phyloP scores from a whole-genome alignment of 495 filamentous ascomycete genomes.

The Jackrogersella multiformis region DNA sequence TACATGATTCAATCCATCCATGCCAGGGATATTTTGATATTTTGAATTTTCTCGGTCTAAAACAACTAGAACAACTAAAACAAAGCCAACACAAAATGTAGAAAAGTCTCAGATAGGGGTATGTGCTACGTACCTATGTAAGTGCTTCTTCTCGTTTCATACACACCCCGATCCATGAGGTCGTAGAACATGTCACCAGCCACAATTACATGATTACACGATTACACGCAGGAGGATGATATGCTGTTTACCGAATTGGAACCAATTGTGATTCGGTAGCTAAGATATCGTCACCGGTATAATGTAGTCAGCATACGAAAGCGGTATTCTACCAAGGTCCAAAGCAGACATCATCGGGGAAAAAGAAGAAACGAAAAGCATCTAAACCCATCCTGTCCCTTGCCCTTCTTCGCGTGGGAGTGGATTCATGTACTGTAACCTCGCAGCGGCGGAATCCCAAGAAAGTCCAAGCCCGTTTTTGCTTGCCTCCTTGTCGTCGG shows the following conservation, averaged over 20 bases:
- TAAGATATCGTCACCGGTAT: no score
- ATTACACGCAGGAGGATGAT: slow-evolving; percentile 33
- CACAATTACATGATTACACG: slow-evolving; percentile 38
- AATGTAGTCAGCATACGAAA: slow-evolving; percentile 7
- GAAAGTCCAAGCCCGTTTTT: slow-evolving; percentile 20
- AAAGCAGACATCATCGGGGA: slow-evolving; percentile 14
- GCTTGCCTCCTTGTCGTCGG: slow-evolving; percentile 8
- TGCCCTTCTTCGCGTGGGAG: slow-evolving; percentile 39
- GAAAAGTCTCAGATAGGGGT: slow-evolving; percentile 22
- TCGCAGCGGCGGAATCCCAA: slow-evolving; percentile 24
- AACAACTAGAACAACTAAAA: no score
- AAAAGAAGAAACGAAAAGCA: slow-evolving; percentile 3
- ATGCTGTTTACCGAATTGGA: slow-evolving; percentile 29
- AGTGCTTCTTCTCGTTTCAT: slow-evolving; percentile 5
- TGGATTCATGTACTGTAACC: slow-evolving; percentile 44
- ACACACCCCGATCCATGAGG: slow-evolving; percentile 22
- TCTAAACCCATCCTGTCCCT: slow-evolving; percentile 7
- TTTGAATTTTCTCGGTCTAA: slow-evolving; percentile 34
- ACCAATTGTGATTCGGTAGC: slow-evolving; percentile 16
- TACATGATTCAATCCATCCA: slow-evolving; percentile 28
- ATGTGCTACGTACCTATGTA: slow-evolving; percentile 11
- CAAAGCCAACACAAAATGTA: slow-evolving; percentile 15
- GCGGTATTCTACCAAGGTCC: neutral
- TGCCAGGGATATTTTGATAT: slow-evolving; percentile 39
- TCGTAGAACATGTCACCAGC: slow-evolving; percentile 24